Evolutionary conservation across 805 yeast species (phyloP).

Genomic region (Cyberlindnera amylophila): DNA sequence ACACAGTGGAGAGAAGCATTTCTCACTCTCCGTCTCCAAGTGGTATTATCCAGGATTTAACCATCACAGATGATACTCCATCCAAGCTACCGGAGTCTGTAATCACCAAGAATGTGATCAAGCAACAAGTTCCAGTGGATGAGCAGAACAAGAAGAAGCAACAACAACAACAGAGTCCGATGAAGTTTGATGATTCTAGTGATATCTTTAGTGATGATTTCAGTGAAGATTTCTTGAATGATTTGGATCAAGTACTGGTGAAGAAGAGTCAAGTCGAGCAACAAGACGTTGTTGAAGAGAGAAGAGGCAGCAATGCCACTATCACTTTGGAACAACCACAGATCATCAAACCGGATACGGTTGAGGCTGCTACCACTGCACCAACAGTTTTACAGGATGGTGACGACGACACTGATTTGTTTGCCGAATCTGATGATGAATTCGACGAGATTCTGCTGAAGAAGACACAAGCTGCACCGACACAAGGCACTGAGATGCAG

Average conservation of each 20-base stretch:
- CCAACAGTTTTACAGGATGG: too few relatives aligned
- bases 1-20: constrained; percentile 14
- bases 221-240: constrained; percentile 26
- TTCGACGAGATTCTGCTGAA: constrained; percentile 16
- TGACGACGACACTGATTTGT: constrained; percentile 10
- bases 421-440: constrained; percentile 20
- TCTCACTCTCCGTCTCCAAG: constrained; percentile 9
- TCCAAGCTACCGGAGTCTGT: too few relatives aligned
- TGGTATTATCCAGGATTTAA: too few relatives aligned
- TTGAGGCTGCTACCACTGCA: too few relatives aligned
- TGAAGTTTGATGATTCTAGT: constrained; percentile 19
- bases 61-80: constrained; percentile 13
- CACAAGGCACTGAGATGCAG: constrained; percentile 3
- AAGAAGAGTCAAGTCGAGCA: constrained; percentile 1
- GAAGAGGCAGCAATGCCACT: too few relatives aligned
- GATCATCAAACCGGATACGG: too few relatives aligned
- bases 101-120: too few relatives aligned
- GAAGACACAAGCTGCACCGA: constrained; percentile 11
- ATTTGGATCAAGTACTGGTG: constrained; percentile 9
- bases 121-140: neutral
- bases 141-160: too few relatives aligned
- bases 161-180: neutral
- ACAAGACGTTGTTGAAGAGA: too few relatives aligned
- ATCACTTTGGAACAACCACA: too few relatives aligned
- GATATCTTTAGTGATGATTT: constrained; percentile 24